Percentiles rank a stretch among this genome's conserved stretches.
Evolutionary conservation across 805 yeast species (phyloP).

Genomic region (Zygoascus tannicola): DNA sequence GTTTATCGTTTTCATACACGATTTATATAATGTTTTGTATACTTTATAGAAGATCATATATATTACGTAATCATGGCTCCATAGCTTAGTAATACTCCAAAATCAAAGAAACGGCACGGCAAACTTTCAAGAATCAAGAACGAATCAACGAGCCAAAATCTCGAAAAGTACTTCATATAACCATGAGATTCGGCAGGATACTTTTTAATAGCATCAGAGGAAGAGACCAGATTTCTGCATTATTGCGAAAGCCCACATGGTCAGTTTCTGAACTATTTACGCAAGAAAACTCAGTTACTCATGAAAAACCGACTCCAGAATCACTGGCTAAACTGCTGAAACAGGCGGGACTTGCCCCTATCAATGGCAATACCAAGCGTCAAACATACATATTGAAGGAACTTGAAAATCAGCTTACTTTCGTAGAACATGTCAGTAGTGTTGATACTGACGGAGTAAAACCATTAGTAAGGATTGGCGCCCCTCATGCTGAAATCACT

Average conservation of each 20-base stretch:
- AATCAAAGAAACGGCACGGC: too few relatives aligned
- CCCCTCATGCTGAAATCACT: constrained; percentile 8
- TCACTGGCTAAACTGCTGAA: constrained; percentile 21
- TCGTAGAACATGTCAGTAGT: constrained; percentile 31
- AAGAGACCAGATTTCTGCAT: constrained; percentile 9
- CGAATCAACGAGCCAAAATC: too few relatives aligned
- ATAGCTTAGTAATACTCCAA: too few relatives aligned
- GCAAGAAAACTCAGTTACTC: constrained; percentile 11
- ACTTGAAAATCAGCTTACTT: constrained; percentile 28
- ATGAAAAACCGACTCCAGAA: constrained; percentile 19
- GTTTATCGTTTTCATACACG: too few relatives aligned
- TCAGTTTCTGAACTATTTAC: constrained; percentile 22
- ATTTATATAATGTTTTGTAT: too few relatives aligned
- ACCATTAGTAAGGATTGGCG: constrained; percentile 27
- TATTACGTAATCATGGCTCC: too few relatives aligned
- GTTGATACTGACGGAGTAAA: constrained; percentile 26
- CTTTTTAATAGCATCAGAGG: constrained; percentile 2
- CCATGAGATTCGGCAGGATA: neutral
- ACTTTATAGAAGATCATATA: too few relatives aligned
- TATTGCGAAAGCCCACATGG: constrained; percentile 23
- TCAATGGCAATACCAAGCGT: constrained; percentile 11
- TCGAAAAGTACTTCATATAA: neutral
- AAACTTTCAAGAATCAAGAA: too few relatives aligned
- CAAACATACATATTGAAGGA: constrained; percentile 20
- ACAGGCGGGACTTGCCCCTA: constrained; percentile 22